Conservation (phyloP, 345 rosid species). For the Salix exigua region DNA sequence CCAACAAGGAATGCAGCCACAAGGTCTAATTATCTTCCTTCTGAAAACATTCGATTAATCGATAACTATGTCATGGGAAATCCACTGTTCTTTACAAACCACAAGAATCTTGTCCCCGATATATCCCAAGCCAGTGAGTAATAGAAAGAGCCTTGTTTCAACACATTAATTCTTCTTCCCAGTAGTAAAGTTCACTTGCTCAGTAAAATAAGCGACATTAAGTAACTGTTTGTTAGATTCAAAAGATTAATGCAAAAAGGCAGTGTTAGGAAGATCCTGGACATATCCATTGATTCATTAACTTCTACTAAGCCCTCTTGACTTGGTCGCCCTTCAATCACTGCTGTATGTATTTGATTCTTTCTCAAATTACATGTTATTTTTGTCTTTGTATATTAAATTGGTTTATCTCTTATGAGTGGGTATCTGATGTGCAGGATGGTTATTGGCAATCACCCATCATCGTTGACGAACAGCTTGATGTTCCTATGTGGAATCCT, state of each 20-base stretch:
- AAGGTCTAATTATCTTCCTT: not conserved
- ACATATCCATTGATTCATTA: not conserved
- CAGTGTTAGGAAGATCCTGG: not conserved
- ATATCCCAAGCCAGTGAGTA: not conserved
- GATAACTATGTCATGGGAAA: not conserved
- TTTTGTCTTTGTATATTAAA: constrained; percentile 4
- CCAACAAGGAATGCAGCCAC: not conserved
- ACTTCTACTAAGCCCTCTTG: not conserved
- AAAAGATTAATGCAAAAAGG: not conserved
- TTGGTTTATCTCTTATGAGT: constrained; percentile 2
- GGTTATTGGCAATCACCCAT: constrained; percentile 61
- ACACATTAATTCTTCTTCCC: not conserved
- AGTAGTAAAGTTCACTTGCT: not conserved
- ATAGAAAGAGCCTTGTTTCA: not conserved
- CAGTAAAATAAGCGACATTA: not conserved
- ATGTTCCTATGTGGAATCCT: constrained; percentile 90
- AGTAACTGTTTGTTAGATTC: not conserved
- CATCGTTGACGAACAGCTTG: constrained; percentile 57
- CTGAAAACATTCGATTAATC: not conserved
- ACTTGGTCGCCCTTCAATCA: not conserved
- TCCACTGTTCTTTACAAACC: not conserved
- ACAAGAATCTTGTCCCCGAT: not conserved
- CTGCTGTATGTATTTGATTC: not conserved
- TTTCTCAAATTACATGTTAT: not conserved
- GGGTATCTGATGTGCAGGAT: constrained; percentile 39